Percentiles rank a stretch among this genome's conserved stretches.
Evolutionary conservation across 805 yeast genomes (phyloP).

Genomic region (Blastobotrys peoriensis): DNA sequence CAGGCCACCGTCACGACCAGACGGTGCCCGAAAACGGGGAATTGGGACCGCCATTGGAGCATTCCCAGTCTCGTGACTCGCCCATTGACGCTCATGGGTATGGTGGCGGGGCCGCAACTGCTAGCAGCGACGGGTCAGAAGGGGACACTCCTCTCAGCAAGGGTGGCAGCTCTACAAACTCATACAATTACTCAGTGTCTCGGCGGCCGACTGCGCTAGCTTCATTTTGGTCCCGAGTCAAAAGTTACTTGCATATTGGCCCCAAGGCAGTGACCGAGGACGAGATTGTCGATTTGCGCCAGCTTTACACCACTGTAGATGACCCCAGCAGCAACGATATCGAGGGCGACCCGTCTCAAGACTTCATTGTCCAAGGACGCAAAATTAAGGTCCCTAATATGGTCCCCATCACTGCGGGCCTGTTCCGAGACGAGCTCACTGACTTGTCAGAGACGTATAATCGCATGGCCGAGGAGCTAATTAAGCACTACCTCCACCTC

Average conservation of each 20-base stretch:
- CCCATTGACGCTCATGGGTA: no score
- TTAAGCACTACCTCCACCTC: constrained; percentile 70
- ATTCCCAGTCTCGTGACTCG: no score
- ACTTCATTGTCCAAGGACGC: neutral
- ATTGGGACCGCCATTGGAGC: neutral
- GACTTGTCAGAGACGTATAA: constrained; percentile 84
- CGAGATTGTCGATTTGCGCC: neutral
- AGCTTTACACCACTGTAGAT: neutral
- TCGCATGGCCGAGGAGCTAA: constrained; percentile 82
- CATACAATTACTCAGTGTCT: neutral
- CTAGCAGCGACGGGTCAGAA: neutral
- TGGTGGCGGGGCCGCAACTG: neutral
- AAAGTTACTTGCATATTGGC: neutral
- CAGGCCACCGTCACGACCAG: neutral
- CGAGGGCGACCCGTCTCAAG: neutral
- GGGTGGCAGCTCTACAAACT: neutral
- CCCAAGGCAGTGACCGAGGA: neutral
- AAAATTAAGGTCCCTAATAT: constrained; percentile 13
- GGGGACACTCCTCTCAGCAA: no score
- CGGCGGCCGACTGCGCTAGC: neutral
- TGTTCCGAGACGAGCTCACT: constrained; percentile 63
- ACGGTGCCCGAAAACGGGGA: neutral
- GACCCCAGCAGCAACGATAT: no score
- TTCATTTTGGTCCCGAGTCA: neutral
- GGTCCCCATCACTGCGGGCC: constrained; percentile 7